Percentiles rank a stretch among this genome's conserved stretches.
These are phyloP conservation scores for Boeremia exigua DNA, from an alignment of 2,329 filamentous ascomycete genomes.

Conservation along the genomic window DNA sequence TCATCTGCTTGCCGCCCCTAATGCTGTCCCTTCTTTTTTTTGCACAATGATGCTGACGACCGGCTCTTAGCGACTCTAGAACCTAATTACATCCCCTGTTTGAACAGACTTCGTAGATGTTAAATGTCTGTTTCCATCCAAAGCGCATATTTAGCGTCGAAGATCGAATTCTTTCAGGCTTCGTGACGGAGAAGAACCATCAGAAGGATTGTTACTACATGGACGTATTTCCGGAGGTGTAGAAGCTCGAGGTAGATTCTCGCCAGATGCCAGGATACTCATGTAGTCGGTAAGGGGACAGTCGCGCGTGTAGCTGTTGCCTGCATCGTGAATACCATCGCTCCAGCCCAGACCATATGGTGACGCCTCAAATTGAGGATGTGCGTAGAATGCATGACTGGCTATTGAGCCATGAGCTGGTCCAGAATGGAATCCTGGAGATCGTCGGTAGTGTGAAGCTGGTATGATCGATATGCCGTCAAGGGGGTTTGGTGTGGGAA, in stretches of 20 bases:
- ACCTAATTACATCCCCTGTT: too few relatives aligned
- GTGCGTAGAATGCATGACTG: conserved; percentile 14
- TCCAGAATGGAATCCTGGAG: neutral
- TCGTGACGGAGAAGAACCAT: neutral
- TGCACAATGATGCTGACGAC: too few relatives aligned
- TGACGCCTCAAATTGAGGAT: neutral
- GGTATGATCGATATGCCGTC: conserved; percentile 23
- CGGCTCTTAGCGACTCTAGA: too few relatives aligned
- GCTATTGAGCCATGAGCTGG: conserved; percentile 6
- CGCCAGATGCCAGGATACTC: conserved; percentile 16
- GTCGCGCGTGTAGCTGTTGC: neutral
- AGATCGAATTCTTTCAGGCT: neutral
- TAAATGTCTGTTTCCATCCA: too few relatives aligned
- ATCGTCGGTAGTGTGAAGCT: conserved; percentile 18
- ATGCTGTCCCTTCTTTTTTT: too few relatives aligned
- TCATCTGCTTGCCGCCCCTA: too few relatives aligned
- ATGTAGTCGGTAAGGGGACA: conserved; percentile 4
- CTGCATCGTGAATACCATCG: conserved; percentile 6
- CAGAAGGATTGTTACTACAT: neutral
- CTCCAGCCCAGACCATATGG: conserved; percentile 26
- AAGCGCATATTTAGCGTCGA: neutral
- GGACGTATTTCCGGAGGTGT: neutral
- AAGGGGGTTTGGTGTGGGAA: neutral
- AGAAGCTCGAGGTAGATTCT: conserved; percentile 2
- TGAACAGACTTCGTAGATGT: neutral